Base-by-base conservation (phyloP, 2,329 filamentous ascomycete genomes). In the Monosporascus sp. region DNA sequence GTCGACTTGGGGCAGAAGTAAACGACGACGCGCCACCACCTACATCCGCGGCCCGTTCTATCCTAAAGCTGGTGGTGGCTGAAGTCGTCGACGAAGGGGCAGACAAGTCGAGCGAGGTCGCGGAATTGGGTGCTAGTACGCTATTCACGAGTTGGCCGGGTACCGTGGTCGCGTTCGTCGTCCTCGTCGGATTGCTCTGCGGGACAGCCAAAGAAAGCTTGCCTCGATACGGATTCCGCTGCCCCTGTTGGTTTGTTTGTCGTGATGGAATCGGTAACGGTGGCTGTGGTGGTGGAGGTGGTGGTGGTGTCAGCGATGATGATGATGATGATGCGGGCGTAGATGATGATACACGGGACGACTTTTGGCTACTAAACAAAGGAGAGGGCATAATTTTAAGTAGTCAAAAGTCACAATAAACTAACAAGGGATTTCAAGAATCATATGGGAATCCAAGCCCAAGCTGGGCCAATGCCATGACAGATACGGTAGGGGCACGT, bases 11-110 rank as follows among this genome's bases (percentile, higher is more conserved):
- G 50, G 57, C 54, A 39, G 60, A 54, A 51, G 58, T 56, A 44
- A 58, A 53, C 38, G 62, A 56, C 24, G 61, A 58, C 45, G 56
- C 54, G 37, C 52, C 51, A 18, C 54, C 60, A 61, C 55, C 53
- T 48, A 36, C 62, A 65, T 67, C 65, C 51, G 62, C 60, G 48
- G 59, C 52, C 60, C 61, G 65, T 52, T 65, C 64, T 57, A 65
- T 57, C 57, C 65, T 63, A 55, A 68, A 68, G 59, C 66, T 68
- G 51, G 66, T 68, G 46, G 63, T 68, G 5, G 63, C 62, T 47
- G 66, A 68, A 4, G 66, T 66, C 18, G 65, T 65, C 22, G 66
- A 68, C 6, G 65, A 63, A 20, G 65, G 65, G 45, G 60, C 64
- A 49, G 64, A 66, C 25, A 55, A 55, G 49, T 68, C 66, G 57